Percentiles rank a stretch among this genome's conserved stretches.
phyloP scores from a whole-genome alignment of 2,329 filamentous ascomycete genomes.

The Aspergillus carbonarius region DNA sequence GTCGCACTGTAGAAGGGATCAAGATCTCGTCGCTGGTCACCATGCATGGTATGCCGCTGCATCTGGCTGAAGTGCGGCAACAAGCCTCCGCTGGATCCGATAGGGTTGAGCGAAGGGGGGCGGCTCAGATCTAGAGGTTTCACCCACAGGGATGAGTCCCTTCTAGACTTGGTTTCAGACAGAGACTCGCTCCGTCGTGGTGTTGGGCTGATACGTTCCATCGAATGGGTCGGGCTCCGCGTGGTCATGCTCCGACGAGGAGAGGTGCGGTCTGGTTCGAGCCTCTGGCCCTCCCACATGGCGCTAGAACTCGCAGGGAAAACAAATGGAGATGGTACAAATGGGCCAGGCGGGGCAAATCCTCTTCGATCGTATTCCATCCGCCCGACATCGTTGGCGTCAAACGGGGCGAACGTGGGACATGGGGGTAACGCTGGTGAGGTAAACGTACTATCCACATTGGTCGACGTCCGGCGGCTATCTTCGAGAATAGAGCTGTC shows the following conservation, averaged over 20 bases:
- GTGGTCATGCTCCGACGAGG: constrained; percentile 39
- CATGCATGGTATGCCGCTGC: constrained; percentile 24
- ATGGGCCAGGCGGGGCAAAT: constrained; percentile 25
- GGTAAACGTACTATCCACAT: constrained; percentile 28
- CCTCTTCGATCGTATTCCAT: constrained; percentile 30
- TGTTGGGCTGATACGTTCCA: constrained; percentile 24
- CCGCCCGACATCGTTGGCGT: constrained; percentile 38
- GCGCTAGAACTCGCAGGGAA: constrained; percentile 28
- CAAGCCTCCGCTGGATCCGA: constrained; percentile 11
- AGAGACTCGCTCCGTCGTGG: constrained; percentile 35
- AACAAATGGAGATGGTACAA: constrained; percentile 26
- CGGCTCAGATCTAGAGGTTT: constrained; percentile 17
- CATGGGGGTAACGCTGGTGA: constrained; percentile 35
- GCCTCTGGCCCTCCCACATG: constrained; percentile 20
- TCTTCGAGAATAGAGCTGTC: constrained; percentile 42
- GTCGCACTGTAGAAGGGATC: constrained; percentile 31
- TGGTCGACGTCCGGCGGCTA: constrained; percentile 26
- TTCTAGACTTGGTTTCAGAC: constrained; percentile 21
- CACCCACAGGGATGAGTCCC: constrained; percentile 14
- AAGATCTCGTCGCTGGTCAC: constrained; percentile 18
- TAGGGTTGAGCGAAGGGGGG: constrained; percentile 13
- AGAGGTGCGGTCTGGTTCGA: constrained; percentile 23
- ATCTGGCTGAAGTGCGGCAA: constrained; percentile 26
- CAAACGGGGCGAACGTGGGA: constrained; percentile 37
- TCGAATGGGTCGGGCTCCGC: constrained; percentile 27